These are phyloP conservation scores for Medakamo hakoo DNA, from an alignment of 139 green algal species.

Conservation along the genomic window DNA sequence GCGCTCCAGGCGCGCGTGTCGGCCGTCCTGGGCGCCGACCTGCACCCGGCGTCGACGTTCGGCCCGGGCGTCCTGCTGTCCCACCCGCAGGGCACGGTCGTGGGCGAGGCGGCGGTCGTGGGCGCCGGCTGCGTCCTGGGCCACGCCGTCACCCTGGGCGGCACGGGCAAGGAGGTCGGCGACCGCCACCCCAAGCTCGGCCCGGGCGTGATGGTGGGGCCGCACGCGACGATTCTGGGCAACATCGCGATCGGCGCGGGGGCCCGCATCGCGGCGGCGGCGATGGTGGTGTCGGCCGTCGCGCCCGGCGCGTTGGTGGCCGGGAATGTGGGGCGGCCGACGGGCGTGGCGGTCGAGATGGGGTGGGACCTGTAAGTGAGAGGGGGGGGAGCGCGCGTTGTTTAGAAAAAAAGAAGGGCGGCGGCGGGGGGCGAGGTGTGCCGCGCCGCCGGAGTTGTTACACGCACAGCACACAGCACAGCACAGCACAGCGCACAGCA, in stretches of 20 bases:
- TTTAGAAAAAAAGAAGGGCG: no score
- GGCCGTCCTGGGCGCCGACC: slow-evolving; percentile 73
- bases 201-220: slow-evolving; percentile 80
- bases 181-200: slow-evolving; percentile 90
- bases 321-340: slow-evolving; percentile 37
- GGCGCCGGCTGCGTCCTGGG: slow-evolving; percentile 87
- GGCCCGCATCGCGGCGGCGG: slow-evolving; percentile 57
- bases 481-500: no score
- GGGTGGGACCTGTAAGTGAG: neutral
- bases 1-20: slow-evolving; percentile 50
- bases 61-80: slow-evolving; percentile 87
- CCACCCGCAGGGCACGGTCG: slow-evolving; percentile 67
- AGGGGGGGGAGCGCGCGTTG: neutral
- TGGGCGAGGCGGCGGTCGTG: slow-evolving; percentile 87
- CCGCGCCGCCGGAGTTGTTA: no score
- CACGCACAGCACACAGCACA: no score
- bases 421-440: no score
- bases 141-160: slow-evolving; percentile 89
- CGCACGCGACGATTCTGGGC: slow-evolving; percentile 73
- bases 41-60: slow-evolving; percentile 84
- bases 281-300: slow-evolving; percentile 79
- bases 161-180: slow-evolving; percentile 85
- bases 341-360: neutral
- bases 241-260: slow-evolving; percentile 87
- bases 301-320: slow-evolving; percentile 63